These are phyloP conservation scores for Solanum hybrid DNA, from an alignment of 305 asterid genomes.

Conservation along the genomic window DNA sequence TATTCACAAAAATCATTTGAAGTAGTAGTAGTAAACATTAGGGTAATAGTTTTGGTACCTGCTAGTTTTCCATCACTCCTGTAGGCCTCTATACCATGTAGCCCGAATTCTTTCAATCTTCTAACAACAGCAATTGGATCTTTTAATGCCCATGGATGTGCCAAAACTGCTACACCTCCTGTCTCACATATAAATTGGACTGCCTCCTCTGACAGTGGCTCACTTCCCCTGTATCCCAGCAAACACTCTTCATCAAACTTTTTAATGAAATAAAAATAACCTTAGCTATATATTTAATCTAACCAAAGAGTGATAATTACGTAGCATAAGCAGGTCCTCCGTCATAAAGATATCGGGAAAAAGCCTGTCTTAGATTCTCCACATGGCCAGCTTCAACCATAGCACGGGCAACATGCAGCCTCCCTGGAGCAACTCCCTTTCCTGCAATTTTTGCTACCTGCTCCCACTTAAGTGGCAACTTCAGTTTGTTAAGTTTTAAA, in stretches of 20 bases:
- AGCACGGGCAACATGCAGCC: slow-evolving; percentile 96
- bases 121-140: slow-evolving; percentile 57
- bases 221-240: slow-evolving; percentile 60
- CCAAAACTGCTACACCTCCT: slow-evolving; percentile 88
- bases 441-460: slow-evolving; percentile 77
- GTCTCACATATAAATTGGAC: slow-evolving; percentile 69
- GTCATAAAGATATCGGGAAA: slow-evolving; percentile 74
- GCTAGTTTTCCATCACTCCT: slow-evolving; percentile 88
- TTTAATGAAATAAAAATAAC: background rate
- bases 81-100: slow-evolving; percentile 78
- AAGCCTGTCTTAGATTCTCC: slow-evolving; percentile 86
- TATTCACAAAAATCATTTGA: background rate
- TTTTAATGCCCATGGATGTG: slow-evolving; percentile 97
- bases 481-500: slow-evolving; percentile 66
- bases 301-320: slow-evolving; percentile 28
- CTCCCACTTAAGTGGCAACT: slow-evolving; percentile 84
- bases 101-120: slow-evolving; percentile 71
- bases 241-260: slow-evolving; percentile 7
- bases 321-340: slow-evolving; percentile 97
- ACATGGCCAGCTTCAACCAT: slow-evolving; percentile 95
- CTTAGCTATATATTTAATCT: background rate
- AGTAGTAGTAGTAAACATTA: background rate
- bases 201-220: slow-evolving; percentile 77
- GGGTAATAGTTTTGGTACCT: slow-evolving; percentile 25
- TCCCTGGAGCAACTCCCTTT: slow-evolving; percentile 87